phyloP scores from a whole-genome alignment of 768 basidiomycete genomes.

The Boletus reticuloceps region DNA sequence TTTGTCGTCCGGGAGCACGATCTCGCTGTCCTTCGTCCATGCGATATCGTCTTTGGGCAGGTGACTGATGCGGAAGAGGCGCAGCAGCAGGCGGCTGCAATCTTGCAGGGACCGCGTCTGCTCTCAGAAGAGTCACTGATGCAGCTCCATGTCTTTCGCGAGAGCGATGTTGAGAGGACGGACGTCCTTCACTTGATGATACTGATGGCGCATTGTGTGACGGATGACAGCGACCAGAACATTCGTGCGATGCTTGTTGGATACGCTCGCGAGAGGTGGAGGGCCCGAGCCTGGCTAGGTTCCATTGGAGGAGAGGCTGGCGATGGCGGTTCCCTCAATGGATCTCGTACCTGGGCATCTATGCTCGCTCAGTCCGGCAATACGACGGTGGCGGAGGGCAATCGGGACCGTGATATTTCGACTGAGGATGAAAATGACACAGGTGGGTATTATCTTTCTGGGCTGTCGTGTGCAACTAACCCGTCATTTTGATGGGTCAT shows the following conservation, averaged over 20 bases:
- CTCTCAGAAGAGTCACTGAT: constrained; percentile 46
- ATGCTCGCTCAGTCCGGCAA: constrained; percentile 31
- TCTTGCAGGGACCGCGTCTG: constrained; percentile 35
- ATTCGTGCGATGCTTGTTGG: constrained; percentile 45
- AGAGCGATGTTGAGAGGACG: constrained; percentile 28
- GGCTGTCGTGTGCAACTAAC: too few species aligned
- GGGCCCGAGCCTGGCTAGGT: constrained; percentile 5
- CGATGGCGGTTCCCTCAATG: constrained; percentile 38
- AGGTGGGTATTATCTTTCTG: constrained; percentile 2
- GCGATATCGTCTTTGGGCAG: constrained; percentile 38
- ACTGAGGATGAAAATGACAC: too few species aligned
- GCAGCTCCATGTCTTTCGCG: constrained; percentile 40
- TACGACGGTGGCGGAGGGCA: constrained; percentile 45
- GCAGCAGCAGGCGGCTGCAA: constrained; percentile 21
- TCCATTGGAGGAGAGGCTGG: constrained; percentile 38
- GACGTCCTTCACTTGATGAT: constrained; percentile 42
- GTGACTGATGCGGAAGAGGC: constrained; percentile 37
- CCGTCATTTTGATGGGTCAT: too few species aligned
- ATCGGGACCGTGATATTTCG: constrained; percentile 36
- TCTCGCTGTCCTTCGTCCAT: constrained; percentile 29
- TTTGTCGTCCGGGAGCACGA: constrained; percentile 43
- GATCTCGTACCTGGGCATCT: constrained; percentile 30
- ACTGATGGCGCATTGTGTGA: constrained; percentile 46
- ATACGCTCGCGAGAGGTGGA: constrained; percentile 31
- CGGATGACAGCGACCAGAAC: constrained; percentile 46